phyloP scores from a whole-genome alignment of 768 basidiomycete genomes.

The Termitomyces sp. region DNA sequence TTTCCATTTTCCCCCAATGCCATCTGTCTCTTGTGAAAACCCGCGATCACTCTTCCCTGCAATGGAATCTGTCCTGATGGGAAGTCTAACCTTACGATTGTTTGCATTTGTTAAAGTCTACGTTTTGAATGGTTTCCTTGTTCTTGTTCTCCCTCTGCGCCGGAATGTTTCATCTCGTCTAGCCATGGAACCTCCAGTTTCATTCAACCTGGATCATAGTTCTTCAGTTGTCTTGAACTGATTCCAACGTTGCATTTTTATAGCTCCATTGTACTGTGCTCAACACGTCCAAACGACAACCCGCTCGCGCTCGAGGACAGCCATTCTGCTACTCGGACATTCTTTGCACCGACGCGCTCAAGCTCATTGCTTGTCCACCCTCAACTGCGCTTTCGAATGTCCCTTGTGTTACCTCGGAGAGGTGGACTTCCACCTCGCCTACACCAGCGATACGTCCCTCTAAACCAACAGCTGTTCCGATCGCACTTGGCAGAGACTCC shows the following conservation, averaged over 20 bases:
- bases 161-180: too few relatives aligned
- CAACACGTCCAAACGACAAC: slow-evolving; percentile 16
- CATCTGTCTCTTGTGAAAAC: too few relatives aligned
- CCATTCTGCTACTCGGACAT: slow-evolving; percentile 19
- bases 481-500: background rate
- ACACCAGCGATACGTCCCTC: background rate
- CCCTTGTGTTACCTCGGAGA: background rate
- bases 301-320: slow-evolving; percentile 5
- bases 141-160: too few relatives aligned
- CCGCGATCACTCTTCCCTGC: too few relatives aligned
- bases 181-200: too few relatives aligned
- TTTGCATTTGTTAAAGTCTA: too few relatives aligned
- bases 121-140: too few relatives aligned
- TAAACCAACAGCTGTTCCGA: background rate
- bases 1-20: background rate
- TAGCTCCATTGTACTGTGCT: slow-evolving; percentile 19
- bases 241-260: slow-evolving; percentile 20
- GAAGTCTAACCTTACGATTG: too few relatives aligned
- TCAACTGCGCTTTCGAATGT: background rate
- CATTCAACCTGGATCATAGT: too few relatives aligned
- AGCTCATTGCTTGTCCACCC: background rate
- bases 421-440: background rate
- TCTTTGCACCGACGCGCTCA: background rate
- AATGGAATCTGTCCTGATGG: too few relatives aligned
- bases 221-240: too few relatives aligned